Conservation (phyloP, 2,329 filamentous ascomycete genomes). For the Parascedosporium putredinis region DNA sequence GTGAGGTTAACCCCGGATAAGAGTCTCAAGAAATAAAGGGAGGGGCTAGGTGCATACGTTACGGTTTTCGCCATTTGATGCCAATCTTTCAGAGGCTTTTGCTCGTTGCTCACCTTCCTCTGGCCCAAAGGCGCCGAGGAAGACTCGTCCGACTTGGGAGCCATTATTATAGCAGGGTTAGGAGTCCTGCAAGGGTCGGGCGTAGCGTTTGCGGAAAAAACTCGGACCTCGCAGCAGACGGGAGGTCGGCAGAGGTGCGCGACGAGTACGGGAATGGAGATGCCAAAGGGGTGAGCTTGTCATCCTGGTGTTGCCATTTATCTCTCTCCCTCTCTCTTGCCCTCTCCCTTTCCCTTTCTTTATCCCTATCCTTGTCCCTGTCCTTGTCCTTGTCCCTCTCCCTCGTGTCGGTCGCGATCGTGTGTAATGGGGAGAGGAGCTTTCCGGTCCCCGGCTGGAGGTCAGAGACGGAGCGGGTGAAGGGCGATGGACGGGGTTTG, state of each 20-base stretch:
- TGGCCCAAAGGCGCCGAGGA: not conserved
- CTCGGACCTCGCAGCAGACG: constrained; percentile 30
- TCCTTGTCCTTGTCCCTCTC: no score
- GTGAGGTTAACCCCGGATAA: not conserved
- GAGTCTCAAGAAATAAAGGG: no score
- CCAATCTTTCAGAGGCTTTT: constrained; percentile 27
- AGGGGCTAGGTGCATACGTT: constrained; percentile 23
- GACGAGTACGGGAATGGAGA: not conserved
- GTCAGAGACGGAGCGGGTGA: constrained; percentile 5
- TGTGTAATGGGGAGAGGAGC: not conserved
- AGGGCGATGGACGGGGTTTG: not conserved
- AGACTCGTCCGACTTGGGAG: not conserved
- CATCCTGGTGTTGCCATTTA: not conserved
- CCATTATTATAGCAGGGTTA: constrained; percentile 17
- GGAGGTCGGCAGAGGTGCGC: not conserved
- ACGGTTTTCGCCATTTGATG: constrained; percentile 20
- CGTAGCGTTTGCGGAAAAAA: constrained; percentile 31
- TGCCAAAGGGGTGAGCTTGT: not conserved
- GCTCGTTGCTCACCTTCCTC: constrained; percentile 23
- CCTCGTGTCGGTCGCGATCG: not conserved
- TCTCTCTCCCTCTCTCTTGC: not conserved
- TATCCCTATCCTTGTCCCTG: no score
- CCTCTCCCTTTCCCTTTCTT: not conserved
- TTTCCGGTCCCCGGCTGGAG: not conserved
- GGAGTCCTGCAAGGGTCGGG: constrained; percentile 32